These are phyloP conservation scores for Aspergillus nanangensis DNA, from an alignment of 495 filamentous ascomycete species.

Conservation along the genomic window DNA sequence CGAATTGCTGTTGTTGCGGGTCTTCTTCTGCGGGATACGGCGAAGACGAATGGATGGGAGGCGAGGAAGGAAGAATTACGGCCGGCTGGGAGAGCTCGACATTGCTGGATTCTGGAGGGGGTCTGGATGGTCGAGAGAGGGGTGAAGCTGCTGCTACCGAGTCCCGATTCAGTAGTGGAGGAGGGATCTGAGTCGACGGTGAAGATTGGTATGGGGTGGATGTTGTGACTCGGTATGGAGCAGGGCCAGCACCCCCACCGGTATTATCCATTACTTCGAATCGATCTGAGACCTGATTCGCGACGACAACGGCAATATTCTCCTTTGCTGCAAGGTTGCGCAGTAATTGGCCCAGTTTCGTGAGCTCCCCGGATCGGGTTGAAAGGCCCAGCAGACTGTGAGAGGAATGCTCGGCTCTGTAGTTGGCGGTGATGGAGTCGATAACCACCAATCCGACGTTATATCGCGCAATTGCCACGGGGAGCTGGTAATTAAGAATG, in stretches of 20 bases:
- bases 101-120: conserved; percentile 14
- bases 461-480: conserved; percentile 71
- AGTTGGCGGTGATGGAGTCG: conserved; percentile 92
- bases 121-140: conserved; percentile 7
- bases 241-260: neutral
- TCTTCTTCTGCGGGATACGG: conserved; percentile 32
- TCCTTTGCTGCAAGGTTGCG: conserved; percentile 68
- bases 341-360: conserved; percentile 70
- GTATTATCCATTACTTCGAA: conserved; percentile 44
- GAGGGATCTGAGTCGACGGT: conserved; percentile 7
- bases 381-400: conserved; percentile 33
- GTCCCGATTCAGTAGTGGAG: conserved; percentile 11
- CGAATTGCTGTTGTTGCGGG: conserved; percentile 20
- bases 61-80: conserved; percentile 21
- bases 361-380: conserved; percentile 60
- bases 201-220: too few relatives aligned
- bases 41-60: conserved; percentile 26
- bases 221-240: too few relatives aligned
- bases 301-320: conserved; percentile 78
- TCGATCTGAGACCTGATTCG: conserved; percentile 94
- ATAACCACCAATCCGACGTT: conserved; percentile 76
- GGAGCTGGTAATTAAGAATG: conserved; percentile 86
- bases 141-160: conserved; percentile 17
- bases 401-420: conserved; percentile 71
- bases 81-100: conserved; percentile 14